Conservation (phyloP, 1,139 yeast species). For the Candida sojae region DNA sequence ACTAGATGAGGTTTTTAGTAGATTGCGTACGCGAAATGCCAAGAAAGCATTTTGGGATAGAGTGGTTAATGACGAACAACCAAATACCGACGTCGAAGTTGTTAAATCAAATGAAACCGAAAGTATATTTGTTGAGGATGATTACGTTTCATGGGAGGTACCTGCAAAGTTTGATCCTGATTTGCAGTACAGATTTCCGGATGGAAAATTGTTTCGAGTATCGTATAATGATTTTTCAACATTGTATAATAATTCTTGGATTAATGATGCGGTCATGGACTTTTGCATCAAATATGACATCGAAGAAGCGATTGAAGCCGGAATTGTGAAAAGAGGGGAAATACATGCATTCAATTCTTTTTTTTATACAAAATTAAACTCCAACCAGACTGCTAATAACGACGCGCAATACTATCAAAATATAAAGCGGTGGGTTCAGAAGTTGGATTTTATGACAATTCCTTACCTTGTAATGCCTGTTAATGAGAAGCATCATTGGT, state of each 20-base stretch:
- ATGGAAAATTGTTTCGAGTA: conserved; percentile 51
- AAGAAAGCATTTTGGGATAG: conserved; percentile 1
- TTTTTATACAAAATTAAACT: conserved; percentile 69
- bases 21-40: background rate
- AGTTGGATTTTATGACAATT: conserved; percentile 62
- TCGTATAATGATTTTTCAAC: conserved; percentile 66
- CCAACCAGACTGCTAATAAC: conserved; percentile 15
- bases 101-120: background rate
- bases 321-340: conserved; percentile 22
- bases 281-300: conserved; percentile 64
- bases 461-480: conserved; percentile 77
- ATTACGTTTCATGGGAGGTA: conserved; percentile 14
- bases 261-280: conserved; percentile 72
- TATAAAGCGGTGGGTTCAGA: conserved; percentile 78
- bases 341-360: conserved; percentile 80
- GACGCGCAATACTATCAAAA: conserved; percentile 53
- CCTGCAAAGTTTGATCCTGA: conserved; percentile 50
- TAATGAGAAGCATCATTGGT: conserved; percentile 86
- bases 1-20: background rate
- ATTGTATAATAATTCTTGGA: conserved; percentile 70
- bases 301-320: conserved; percentile 36
- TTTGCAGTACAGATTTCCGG: conserved; percentile 49
- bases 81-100: background rate
- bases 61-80: background rate
- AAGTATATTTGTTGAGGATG: conserved; percentile 11